Conservation (phyloP, 441 rosid genomes). For the Viola pubescens region DNA sequence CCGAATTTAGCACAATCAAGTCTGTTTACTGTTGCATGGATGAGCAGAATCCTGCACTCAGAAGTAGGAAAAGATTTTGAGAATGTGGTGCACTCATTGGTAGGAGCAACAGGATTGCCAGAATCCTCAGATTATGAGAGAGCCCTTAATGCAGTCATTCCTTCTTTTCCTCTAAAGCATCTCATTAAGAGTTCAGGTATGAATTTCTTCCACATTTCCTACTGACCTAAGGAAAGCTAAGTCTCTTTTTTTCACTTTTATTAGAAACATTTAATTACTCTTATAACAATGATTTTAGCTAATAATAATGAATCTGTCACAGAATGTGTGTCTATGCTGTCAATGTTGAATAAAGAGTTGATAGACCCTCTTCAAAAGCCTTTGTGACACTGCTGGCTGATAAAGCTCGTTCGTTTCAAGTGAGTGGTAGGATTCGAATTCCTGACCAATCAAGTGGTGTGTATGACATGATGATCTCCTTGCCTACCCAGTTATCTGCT, state of each 20-base stretch:
- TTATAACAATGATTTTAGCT: not conserved
- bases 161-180: constrained; percentile 22
- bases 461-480: no score
- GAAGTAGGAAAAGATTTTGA: constrained; percentile 12
- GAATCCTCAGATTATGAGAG: constrained; percentile 21
- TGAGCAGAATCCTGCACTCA: constrained; percentile 30
- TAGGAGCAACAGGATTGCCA: constrained; percentile 11
- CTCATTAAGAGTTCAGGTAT: constrained; percentile 35
- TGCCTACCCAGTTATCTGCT: no score
- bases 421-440: no score
- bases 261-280: not conserved
- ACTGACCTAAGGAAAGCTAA: not conserved
- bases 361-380: constrained; percentile 25
- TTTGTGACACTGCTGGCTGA: constrained; percentile 10
- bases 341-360: constrained; percentile 24
- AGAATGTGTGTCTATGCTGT: constrained; percentile 23
- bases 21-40: constrained; percentile 45
- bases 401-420: no score
- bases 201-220: not conserved
- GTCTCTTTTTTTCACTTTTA: not conserved
- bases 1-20: constrained; percentile 43
- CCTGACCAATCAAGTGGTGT: no score
- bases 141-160: constrained; percentile 20
- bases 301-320: constrained; percentile 1
- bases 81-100: constrained; percentile 19